Conservation (phyloP, 1,139 yeast species). For the Suhomyces bolitotheri region DNA sequence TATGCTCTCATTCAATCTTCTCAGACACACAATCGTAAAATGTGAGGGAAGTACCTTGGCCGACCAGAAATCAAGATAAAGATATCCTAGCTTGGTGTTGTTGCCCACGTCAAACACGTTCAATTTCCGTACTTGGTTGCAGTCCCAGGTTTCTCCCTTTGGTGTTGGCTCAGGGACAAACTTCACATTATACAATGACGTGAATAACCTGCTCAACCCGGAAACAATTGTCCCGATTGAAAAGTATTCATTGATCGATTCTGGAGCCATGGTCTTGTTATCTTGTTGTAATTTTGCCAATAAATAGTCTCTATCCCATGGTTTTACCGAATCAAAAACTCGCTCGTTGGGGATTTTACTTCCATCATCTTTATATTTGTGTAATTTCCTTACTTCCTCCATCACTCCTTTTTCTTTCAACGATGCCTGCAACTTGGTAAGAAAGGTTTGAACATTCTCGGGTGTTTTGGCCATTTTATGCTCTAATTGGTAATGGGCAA, state of each 20-base stretch:
- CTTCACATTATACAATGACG: conserved; percentile 70
- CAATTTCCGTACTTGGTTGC: conserved; percentile 76
- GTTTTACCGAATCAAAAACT: conserved; percentile 50
- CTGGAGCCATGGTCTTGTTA: conserved; percentile 5
- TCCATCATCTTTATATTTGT: conserved; percentile 40
- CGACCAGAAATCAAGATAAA: conserved; percentile 50
- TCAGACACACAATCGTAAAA: conserved; percentile 93
- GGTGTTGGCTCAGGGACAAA: conserved; percentile 65
- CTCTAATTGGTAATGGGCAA: conserved; percentile 76
- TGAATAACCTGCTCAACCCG: conserved; percentile 75
- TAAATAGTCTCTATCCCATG: conserved; percentile 92
- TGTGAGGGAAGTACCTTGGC: conserved; percentile 75
- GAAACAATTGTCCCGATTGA: conserved; percentile 86
- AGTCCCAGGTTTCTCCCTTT: conserved; percentile 85
- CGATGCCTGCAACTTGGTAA: conserved; percentile 54
- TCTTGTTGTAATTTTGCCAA: conserved; percentile 21
- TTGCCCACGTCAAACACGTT: conserved; percentile 51
- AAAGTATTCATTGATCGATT: conserved; percentile 48
- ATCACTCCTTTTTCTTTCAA: conserved; percentile 51
- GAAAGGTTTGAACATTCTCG: conserved; percentile 68
- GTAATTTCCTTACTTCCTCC: conserved; percentile 54
- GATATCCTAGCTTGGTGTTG: conserved; percentile 35
- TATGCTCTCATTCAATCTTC: conserved; percentile 43
- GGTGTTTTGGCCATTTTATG: conserved; percentile 92
- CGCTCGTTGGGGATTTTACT: conserved; percentile 18